A percentile compares a stretch with the other conserved stretches of the same genome.
These are phyloP conservation scores for Paratinospora sagittata DNA, from an alignment of 164 flowering plant genomes.

Conservation along the genomic window DNA sequence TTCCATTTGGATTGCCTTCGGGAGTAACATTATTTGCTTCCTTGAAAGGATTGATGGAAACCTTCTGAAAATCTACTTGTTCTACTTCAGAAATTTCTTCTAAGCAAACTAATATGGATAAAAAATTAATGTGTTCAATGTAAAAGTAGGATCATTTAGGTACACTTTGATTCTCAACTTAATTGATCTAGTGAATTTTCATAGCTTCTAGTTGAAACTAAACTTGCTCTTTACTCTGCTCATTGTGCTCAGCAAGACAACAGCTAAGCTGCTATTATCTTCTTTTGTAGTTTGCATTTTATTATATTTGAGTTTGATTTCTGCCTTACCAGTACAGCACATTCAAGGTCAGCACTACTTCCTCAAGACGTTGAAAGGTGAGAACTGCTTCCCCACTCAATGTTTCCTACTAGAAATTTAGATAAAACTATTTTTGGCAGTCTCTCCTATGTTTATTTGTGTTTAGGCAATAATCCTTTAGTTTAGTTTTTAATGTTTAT, in stretches of 20 bases:
- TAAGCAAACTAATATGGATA: too few relatives aligned
- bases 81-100: too few relatives aligned
- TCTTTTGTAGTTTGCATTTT: not conserved
- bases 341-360: constrained; percentile 66
- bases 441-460: not conserved
- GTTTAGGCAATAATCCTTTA: not conserved
- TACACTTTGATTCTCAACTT: not conserved
- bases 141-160: not conserved
- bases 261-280: not conserved
- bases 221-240: not conserved
- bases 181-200: not conserved
- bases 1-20: too few relatives aligned
- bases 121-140: too few relatives aligned
- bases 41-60: too few relatives aligned
- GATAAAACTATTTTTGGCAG: not conserved
- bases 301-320: constrained; percentile 2
- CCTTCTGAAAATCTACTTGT: too few relatives aligned
- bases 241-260: not conserved
- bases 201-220: not conserved
- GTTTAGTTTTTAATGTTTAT: too few relatives aligned
- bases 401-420: not conserved
- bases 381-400: not conserved
- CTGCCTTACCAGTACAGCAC: constrained; percentile 36
- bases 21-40: too few relatives aligned
- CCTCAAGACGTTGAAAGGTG: constrained; percentile 78